Percentiles rank a stretch among this genome's conserved stretches.
Conservation (phyloP, 805 yeast species). For the Zygosaccharomyces lentus region DNA sequence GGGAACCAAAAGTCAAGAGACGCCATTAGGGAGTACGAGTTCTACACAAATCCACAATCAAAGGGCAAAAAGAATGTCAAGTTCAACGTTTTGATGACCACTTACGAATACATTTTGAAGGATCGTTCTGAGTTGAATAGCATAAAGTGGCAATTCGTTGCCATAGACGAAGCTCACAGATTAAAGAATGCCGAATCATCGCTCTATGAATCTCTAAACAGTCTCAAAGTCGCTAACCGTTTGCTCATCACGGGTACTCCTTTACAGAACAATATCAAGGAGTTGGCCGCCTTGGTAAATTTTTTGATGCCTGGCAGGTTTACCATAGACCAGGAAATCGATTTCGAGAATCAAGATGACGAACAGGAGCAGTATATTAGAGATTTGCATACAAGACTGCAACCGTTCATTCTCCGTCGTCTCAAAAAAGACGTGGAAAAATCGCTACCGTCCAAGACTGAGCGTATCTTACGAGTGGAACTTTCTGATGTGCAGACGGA, state of each 20-base stretch:
- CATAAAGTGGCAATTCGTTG: constrained; percentile 91
- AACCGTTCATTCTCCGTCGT: constrained; percentile 89
- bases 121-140: constrained; percentile 77
- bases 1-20: constrained; percentile 87
- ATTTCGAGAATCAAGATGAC: constrained; percentile 82
- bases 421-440: constrained; percentile 97
- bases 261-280: constrained; percentile 90
- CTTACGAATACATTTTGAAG: constrained; percentile 93
- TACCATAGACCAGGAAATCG: constrained; percentile 88
- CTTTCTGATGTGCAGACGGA: constrained; percentile 92
- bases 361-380: constrained; percentile 87
- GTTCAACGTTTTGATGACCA: constrained; percentile 87
- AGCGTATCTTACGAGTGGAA: constrained; percentile 91
- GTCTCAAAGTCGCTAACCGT: constrained; percentile 79
- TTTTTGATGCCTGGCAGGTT: constrained; percentile 95
- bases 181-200: constrained; percentile 92
- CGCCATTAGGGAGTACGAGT: constrained; percentile 79
- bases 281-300: constrained; percentile 89
- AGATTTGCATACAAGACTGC: constrained; percentile 74
- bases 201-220: constrained; percentile 78
- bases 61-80: constrained; percentile 58
- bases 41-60: constrained; percentile 54
- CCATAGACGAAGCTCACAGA: constrained; percentile 98
- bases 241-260: constrained; percentile 97
- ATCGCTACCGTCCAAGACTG: constrained; percentile 92